These are phyloP conservation scores for Cryptosporidium ryanae DNA, from an alignment of 169 alveolate species.

Conservation along the genomic window DNA sequence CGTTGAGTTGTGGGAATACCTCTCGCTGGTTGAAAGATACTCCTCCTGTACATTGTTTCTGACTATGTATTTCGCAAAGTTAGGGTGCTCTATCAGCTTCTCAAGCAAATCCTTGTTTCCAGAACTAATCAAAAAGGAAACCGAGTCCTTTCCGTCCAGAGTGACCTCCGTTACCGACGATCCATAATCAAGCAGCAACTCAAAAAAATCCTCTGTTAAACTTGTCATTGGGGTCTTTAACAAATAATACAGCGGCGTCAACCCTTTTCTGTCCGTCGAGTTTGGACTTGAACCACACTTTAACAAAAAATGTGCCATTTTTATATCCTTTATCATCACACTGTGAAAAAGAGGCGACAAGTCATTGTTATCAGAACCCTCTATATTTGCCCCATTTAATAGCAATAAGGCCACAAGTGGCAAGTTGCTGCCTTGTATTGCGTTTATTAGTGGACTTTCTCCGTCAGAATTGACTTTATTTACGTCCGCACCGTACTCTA, in stretches of 20 bases:
- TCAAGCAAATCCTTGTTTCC: conserved; percentile 14
- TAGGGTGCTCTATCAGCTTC: conserved; percentile 21
- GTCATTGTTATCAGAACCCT: conserved; percentile 37
- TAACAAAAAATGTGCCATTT: conserved; percentile 47
- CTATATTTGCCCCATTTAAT: conserved; percentile 61
- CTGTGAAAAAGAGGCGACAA: conserved; percentile 55
- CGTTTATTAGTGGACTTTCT: conserved; percentile 43
- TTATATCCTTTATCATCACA: conserved; percentile 21
- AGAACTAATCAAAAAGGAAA: conserved; percentile 49
- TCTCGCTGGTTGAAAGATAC: background rate
- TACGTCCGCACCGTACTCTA: conserved; percentile 64
- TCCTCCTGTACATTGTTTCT: conserved; percentile 41
- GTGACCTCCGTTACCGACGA: conserved; percentile 64
- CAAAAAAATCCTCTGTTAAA: conserved; percentile 27
- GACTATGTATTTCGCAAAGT: conserved; percentile 16
- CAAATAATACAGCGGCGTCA: conserved; percentile 56
- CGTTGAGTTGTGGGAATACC: conserved; percentile 9
- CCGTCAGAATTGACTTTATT: conserved; percentile 17
- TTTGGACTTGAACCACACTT: conserved; percentile 66
- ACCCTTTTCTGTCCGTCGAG: conserved; percentile 25
- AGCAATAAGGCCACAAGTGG: conserved; percentile 48
- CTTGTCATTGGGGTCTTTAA: conserved; percentile 24
- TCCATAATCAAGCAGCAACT: conserved; percentile 33
- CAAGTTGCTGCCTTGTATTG: conserved; percentile 47
- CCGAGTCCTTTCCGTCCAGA: conserved; percentile 54